A percentile compares a stretch with the other conserved stretches of the same genome.
phyloP scores from a whole-genome alignment of 2,329 filamentous ascomycete genomes.

The Diaporthe eres region DNA sequence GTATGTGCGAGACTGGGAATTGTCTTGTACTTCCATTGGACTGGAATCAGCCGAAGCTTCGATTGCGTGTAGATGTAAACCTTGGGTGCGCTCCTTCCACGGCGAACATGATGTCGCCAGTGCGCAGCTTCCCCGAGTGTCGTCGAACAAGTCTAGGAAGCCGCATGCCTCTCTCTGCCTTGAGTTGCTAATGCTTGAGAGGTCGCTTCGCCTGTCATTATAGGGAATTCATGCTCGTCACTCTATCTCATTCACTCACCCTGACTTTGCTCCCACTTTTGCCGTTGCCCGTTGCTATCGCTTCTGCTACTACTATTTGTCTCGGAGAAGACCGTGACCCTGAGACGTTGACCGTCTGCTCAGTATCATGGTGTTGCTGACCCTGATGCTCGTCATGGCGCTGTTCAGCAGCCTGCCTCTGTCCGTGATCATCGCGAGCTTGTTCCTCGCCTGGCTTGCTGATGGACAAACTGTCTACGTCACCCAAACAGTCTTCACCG shows the following conservation, averaged over 20 bases:
- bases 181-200: neutral
- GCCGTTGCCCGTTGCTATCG: slow-evolving; percentile 1
- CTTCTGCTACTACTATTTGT: neutral
- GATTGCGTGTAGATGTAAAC: neutral
- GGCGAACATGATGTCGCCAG: neutral
- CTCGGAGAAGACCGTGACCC: neutral
- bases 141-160: neutral
- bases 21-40: neutral
- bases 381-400: slow-evolving; percentile 18
- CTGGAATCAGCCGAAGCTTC: neutral
- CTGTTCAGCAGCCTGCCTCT: slow-evolving; percentile 10
- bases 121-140: neutral
- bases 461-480: slow-evolving; percentile 36
- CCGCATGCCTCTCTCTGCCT: neutral
- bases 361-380: slow-evolving; percentile 6
- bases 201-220: too few relatives aligned
- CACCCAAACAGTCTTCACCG: slow-evolving; percentile 40
- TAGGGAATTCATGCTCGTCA: neutral
- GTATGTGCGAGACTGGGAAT: neutral
- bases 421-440: slow-evolving; percentile 12
- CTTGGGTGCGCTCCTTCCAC: neutral
- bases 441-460: slow-evolving; percentile 29
- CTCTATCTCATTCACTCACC: neutral
- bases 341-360: neutral
- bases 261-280: neutral